phyloP scores from a whole-genome alignment of 441 rosid genomes.

The Dalechampia spathulata region DNA sequence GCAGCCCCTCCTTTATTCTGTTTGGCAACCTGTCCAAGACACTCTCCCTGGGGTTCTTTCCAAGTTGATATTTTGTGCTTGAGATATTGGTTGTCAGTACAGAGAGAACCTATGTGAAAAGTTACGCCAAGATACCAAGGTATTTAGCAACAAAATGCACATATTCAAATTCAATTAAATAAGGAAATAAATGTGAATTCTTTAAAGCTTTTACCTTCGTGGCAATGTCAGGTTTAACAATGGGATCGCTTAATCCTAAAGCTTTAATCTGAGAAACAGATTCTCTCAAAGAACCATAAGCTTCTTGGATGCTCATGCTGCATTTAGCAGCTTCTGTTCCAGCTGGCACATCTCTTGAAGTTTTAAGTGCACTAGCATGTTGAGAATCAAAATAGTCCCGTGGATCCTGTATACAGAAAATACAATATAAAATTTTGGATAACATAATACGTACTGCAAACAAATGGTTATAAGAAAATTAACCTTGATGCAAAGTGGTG shows the following conservation, averaged over 20 bases:
- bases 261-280: conserved; percentile 52
- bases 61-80: conserved; percentile 60
- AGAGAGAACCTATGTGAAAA: conserved; percentile 57
- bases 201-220: conserved; percentile 38
- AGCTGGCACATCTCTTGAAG: conserved; percentile 35
- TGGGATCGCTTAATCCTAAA: conserved; percentile 54
- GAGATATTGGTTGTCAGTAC: conserved; percentile 71
- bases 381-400: conserved; percentile 96
- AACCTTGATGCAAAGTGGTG: conserved; percentile 89
- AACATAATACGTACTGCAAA: conserved; percentile 7
- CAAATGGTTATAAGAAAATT: conserved; percentile 6
- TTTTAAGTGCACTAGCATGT: conserved; percentile 62
- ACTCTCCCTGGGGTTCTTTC: conserved; percentile 69
- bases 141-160: conserved; percentile 6
- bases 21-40: conserved; percentile 67
- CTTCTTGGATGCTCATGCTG: conserved; percentile 48
- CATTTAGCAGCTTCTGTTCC: conserved; percentile 33
- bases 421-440: conserved; percentile 4
- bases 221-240: conserved; percentile 66
- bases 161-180: background rate
- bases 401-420: conserved; percentile 65
- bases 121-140: conserved; percentile 5
- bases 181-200: background rate
- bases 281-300: conserved; percentile 54
- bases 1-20: conserved; percentile 60